These are phyloP conservation scores for Pulveroboletus frians DNA, from an alignment of 768 basidiomycete genomes.

Conservation along the genomic window DNA sequence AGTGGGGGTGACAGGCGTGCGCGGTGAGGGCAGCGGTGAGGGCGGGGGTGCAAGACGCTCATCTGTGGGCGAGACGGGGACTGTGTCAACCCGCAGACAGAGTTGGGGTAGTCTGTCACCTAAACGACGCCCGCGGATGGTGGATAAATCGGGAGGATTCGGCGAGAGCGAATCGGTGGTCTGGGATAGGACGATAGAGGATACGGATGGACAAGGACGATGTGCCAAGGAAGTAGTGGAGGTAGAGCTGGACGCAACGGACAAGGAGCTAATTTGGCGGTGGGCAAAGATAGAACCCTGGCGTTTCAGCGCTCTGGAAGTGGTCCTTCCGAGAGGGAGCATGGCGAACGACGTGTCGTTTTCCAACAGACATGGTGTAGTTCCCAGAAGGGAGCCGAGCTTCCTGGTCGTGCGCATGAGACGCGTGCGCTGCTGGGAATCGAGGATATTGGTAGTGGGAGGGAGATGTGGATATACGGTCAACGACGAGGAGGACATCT, in stretches of 20 bases:
- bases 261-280: slow-evolving; percentile 15
- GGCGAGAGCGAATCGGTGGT: slow-evolving; percentile 6
- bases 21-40: slow-evolving; percentile 12
- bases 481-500: slow-evolving; percentile 22
- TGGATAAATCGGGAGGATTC: slow-evolving; percentile 19
- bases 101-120: slow-evolving; percentile 19
- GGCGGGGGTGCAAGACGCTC: slow-evolving; percentile 2
- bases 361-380: slow-evolving; percentile 34
- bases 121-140: slow-evolving; percentile 7
- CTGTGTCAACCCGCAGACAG: slow-evolving; percentile 20
- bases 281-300: slow-evolving; percentile 31
- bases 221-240: slow-evolving; percentile 7
- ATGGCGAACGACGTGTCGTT: slow-evolving; percentile 14
- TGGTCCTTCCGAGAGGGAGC: slow-evolving; percentile 20
- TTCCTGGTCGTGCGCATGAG: slow-evolving; percentile 37
- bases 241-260: slow-evolving; percentile 18
- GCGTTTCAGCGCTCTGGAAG: slow-evolving; percentile 22
- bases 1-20: slow-evolving; percentile 13
- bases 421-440: slow-evolving; percentile 29
- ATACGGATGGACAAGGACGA: slow-evolving; percentile 13
- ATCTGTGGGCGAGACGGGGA: slow-evolving; percentile 10
- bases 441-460: slow-evolving; percentile 32
- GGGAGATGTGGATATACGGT: slow-evolving; percentile 23
- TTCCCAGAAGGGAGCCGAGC: slow-evolving; percentile 33
- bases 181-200: slow-evolving; percentile 14